A percentile compares a stretch with the other conserved stretches of the same genome.
These are phyloP conservation scores for Aspergillus fischeri DNA, from an alignment of 2,329 filamentous ascomycete species.

Conservation along the genomic window DNA sequence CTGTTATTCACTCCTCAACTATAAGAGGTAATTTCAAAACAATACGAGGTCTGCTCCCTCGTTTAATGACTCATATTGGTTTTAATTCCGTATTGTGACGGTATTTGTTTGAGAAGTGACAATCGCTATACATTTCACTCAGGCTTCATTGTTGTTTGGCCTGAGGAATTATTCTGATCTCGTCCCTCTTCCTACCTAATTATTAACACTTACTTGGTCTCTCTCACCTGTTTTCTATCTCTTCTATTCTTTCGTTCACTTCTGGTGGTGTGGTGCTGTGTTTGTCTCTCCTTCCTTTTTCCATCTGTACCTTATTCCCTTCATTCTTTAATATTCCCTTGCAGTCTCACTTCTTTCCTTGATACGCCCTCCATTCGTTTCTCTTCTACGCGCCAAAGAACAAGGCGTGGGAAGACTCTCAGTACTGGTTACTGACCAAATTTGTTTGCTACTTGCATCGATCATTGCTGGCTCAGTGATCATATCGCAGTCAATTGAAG, in stretches of 20 bases:
- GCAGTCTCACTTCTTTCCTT: background rate
- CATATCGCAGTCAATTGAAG: constrained; percentile 12
- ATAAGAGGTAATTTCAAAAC: background rate
- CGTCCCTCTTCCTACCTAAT: constrained; percentile 2
- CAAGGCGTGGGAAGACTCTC: constrained; percentile 6
- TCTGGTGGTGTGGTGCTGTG: background rate
- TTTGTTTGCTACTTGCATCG: constrained; percentile 3
- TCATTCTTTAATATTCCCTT: background rate
- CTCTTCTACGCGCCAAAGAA: background rate
- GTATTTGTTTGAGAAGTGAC: background rate
- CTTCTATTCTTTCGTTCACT: constrained; percentile 4
- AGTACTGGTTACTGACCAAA: constrained; percentile 27
- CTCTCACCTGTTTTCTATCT: constrained; percentile 3
- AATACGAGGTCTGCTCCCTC: background rate
- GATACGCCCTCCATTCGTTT: background rate
- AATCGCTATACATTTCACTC: background rate
- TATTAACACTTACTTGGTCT: background rate
- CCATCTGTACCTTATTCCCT: background rate
- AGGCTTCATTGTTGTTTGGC: background rate
- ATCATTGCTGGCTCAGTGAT: constrained; percentile 30
- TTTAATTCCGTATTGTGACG: background rate
- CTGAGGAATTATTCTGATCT: background rate
- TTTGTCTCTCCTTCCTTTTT: background rate
- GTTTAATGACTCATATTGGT: background rate
- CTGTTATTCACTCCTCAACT: background rate